A percentile compares a stretch with the other conserved stretches of the same genome.
phyloP scores from a whole-genome alignment of 140 eudicot genomes.

The Oenanthe javanica region DNA sequence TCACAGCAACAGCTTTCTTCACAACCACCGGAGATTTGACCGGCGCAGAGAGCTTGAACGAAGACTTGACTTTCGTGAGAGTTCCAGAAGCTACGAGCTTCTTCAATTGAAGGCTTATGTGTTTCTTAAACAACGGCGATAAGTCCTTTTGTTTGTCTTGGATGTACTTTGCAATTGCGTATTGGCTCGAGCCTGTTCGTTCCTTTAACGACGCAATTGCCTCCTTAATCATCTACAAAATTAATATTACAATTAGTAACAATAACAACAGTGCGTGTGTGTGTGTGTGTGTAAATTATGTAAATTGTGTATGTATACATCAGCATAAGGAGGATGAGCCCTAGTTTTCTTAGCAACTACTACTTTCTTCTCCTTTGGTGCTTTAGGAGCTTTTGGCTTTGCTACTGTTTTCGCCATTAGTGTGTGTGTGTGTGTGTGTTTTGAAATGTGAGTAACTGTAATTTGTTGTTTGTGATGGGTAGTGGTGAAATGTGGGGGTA shows the following conservation, averaged over 20 bases:
- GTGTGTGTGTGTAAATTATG: too few relatives aligned
- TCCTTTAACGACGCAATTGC: conserved; percentile 27
- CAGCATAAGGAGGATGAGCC: conserved; percentile 39
- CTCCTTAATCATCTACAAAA: conserved; percentile 35
- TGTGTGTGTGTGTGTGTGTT: too few relatives aligned
- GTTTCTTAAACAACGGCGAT: background rate
- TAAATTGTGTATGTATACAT: conserved; percentile 13
- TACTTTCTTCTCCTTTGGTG: background rate
- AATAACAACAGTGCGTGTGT: too few relatives aligned
- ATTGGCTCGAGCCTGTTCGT: conserved; percentile 8
- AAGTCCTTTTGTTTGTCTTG: background rate
- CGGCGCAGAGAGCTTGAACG: background rate
- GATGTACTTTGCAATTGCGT: background rate
- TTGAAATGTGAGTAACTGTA: too few relatives aligned
- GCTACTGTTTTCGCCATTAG: background rate
- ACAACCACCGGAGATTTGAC: background rate
- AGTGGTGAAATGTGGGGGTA: background rate
- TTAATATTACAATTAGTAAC: background rate
- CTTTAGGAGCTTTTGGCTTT: background rate
- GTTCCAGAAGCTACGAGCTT: conserved; percentile 1
- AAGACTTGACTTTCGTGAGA: background rate
- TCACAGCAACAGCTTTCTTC: background rate
- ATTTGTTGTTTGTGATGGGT: background rate
- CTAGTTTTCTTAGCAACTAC: conserved; percentile 24
- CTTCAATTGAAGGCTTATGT: background rate